These are phyloP conservation scores for Rhizopus microsporus DNA, from an alignment of 371 early-diverging fungal genomes.

Conservation along the genomic window DNA sequence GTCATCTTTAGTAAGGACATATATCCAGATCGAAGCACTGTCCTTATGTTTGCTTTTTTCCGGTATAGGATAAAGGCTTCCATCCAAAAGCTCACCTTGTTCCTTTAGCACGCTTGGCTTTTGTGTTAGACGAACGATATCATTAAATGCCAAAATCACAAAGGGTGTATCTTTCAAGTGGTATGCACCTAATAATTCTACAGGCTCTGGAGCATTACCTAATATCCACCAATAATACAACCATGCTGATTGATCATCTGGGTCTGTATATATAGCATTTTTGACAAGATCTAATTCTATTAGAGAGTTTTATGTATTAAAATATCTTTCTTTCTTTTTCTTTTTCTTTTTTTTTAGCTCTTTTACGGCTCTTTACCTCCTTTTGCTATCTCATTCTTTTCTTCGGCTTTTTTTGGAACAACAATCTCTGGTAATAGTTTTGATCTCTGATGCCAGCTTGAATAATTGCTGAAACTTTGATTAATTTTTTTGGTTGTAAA, in stretches of 20 bases:
- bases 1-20: background rate
- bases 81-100: slow-evolving; percentile 5
- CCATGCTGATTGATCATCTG: slow-evolving; percentile 97
- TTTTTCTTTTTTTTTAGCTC: background rate
- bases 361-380: slow-evolving; percentile 24
- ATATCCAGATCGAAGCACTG: slow-evolving; percentile 30
- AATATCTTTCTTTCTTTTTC: too few species aligned
- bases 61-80: slow-evolving; percentile 21
- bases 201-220: slow-evolving; percentile 47
- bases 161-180: slow-evolving; percentile 9
- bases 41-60: background rate
- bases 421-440: slow-evolving; percentile 74
- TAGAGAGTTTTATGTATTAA: background rate
- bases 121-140: slow-evolving; percentile 16
- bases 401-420: slow-evolving; percentile 38
- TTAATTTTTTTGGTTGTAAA: slow-evolving; percentile 86
- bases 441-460: slow-evolving; percentile 96
- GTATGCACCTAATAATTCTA: slow-evolving; percentile 29
- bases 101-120: slow-evolving; percentile 17
- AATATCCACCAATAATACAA: slow-evolving; percentile 91
- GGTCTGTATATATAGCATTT: slow-evolving; percentile 92
- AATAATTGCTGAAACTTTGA: slow-evolving; percentile 91
- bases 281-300: slow-evolving; percentile 82
- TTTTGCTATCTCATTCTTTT: slow-evolving; percentile 37
- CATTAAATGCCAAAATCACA: slow-evolving; percentile 29